These are phyloP conservation scores for Fusarium devonianum DNA, from an alignment of 2,329 filamentous ascomycete species.

Conservation along the genomic window DNA sequence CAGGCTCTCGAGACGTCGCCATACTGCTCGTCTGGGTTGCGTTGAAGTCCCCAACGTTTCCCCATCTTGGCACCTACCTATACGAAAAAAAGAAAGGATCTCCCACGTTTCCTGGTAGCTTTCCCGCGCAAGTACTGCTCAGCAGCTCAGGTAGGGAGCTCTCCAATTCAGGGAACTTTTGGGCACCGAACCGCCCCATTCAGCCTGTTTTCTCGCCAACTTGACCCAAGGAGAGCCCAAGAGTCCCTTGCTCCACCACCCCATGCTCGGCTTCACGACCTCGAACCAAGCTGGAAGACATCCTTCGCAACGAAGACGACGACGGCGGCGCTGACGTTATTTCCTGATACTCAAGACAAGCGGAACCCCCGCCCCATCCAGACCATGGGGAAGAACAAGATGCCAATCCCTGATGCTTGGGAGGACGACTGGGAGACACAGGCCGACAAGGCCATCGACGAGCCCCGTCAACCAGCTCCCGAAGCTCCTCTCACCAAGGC, in stretches of 20 bases:
- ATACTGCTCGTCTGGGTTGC: neutral
- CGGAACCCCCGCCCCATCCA: conserved; percentile 1
- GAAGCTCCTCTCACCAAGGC: conserved; percentile 68
- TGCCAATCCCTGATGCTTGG: conserved; percentile 77
- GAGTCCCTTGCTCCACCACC: conserved; percentile 18
- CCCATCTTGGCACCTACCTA: conserved; percentile 9
- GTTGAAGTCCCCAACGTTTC: conserved; percentile 1
- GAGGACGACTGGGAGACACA: conserved; percentile 87
- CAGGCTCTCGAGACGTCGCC: neutral
- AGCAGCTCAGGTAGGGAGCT: too few species aligned
- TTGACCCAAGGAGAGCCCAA: conserved; percentile 6
- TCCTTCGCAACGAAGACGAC: conserved; percentile 22
- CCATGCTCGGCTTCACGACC: conserved; percentile 31
- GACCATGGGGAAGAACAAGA: conserved; percentile 55
- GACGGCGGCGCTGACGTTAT: conserved; percentile 27
- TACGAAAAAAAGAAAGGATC: too few species aligned
- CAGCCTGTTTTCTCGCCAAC: conserved; percentile 25
- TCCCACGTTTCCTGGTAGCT: too few species aligned
- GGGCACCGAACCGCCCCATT: conserved; percentile 26
- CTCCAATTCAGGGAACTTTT: too few species aligned
- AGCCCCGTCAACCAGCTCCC: conserved; percentile 45
- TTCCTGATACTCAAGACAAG: neutral
- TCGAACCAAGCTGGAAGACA: conserved; percentile 18
- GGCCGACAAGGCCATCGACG: conserved; percentile 65
- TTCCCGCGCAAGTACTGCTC: too few species aligned